These are phyloP conservation scores for Xylariaceae sp. DNA, from an alignment of 2,329 filamentous ascomycete species.

Conservation along the genomic window DNA sequence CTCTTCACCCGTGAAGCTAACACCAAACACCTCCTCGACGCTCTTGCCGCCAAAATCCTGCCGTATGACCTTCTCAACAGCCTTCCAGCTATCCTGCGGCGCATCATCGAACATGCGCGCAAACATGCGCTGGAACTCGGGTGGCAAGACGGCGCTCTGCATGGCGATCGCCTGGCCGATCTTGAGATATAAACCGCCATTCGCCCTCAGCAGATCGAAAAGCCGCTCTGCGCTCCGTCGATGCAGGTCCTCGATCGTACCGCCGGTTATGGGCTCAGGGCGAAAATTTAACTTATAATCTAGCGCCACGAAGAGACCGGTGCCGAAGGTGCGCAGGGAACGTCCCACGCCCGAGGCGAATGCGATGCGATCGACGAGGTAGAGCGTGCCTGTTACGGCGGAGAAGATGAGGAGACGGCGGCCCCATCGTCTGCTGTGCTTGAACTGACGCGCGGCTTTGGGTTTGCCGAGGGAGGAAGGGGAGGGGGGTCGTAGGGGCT, in stretches of 20 bases:
- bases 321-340: conserved; percentile 73
- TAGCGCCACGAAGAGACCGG: conserved; percentile 72
- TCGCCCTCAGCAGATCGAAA: conserved; percentile 73
- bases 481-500: conserved; percentile 68
- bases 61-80: conserved; percentile 76
- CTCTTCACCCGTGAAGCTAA: conserved; percentile 71
- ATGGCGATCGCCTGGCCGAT: conserved; percentile 98
- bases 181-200: conserved; percentile 93
- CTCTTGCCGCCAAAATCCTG: conserved; percentile 83
- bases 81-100: conserved; percentile 82
- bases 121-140: conserved; percentile 96
- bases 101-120: conserved; percentile 96
- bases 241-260: conserved; percentile 73
- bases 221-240: conserved; percentile 76
- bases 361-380: conserved; percentile 64
- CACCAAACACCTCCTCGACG: conserved; percentile 86
- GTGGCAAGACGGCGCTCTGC: conserved; percentile 90
- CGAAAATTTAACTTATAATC: conserved; percentile 98
- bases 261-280: conserved; percentile 66
- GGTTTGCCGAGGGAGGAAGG: conserved; percentile 74
- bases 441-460: conserved; percentile 63
- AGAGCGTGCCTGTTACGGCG: conserved; percentile 55
- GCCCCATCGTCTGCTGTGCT: conserved; percentile 66
- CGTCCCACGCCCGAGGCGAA: conserved; percentile 77
- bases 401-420: conserved; percentile 64